These are phyloP conservation scores for Aureobasidium sp. DNA, from an alignment of 2,329 filamentous ascomycete genomes.

Conservation along the genomic window DNA sequence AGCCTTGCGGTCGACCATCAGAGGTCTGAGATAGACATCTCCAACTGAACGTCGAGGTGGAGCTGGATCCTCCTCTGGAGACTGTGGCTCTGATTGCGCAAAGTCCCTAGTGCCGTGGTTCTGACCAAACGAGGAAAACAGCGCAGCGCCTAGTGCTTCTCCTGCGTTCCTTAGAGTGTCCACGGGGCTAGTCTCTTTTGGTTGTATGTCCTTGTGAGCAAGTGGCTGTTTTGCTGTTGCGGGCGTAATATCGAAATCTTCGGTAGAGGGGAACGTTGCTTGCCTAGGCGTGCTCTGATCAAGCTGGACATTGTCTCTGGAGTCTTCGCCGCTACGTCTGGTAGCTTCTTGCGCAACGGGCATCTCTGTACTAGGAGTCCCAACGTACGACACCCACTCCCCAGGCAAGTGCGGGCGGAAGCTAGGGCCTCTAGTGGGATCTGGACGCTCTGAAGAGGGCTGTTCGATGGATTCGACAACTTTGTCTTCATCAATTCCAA, in stretches of 20 bases:
- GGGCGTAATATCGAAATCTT: constrained; percentile 24
- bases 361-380: constrained; percentile 31
- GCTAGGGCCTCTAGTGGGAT: constrained; percentile 25
- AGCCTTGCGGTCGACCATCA: constrained; percentile 30
- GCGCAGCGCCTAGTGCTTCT: constrained; percentile 38
- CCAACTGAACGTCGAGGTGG: constrained; percentile 20
- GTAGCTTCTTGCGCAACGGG: not conserved
- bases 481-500: not conserved
- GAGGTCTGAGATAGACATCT: constrained; percentile 30
- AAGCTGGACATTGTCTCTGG: constrained; percentile 17
- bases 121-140: constrained; percentile 28
- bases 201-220: constrained; percentile 17
- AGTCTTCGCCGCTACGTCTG: not conserved
- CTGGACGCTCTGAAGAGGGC: constrained; percentile 9
- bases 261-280: not conserved
- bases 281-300: constrained; percentile 10
- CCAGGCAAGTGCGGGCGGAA: constrained; percentile 46
- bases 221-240: constrained; percentile 27
- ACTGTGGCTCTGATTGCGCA: constrained; percentile 15
- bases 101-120: constrained; percentile 29
- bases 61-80: constrained; percentile 22
- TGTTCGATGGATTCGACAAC: not conserved
- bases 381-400: constrained; percentile 44
- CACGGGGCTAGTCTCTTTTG: constrained; percentile 27
- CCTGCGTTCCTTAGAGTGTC: constrained; percentile 41